Evolutionary conservation across 2,329 filamentous ascomycete genomes (phyloP).

Genomic region (Pestalotiopsis sp.): DNA sequence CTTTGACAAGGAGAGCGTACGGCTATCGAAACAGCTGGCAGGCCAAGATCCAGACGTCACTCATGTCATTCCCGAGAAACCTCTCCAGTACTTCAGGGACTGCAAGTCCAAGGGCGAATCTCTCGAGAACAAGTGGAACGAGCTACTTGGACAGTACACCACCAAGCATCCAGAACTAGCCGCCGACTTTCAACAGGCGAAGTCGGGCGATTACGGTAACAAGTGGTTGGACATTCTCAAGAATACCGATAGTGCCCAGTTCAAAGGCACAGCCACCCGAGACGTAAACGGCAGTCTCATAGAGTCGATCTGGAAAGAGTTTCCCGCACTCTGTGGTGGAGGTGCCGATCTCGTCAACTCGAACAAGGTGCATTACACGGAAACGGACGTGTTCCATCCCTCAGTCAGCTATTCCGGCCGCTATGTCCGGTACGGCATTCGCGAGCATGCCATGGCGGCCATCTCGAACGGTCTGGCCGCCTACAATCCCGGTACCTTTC

Average conservation of each 20-base stretch:
- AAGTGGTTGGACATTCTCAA: constrained; percentile 1
- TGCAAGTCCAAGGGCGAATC: not conserved
- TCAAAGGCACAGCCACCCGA: not conserved
- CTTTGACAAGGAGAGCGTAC: constrained; percentile 54
- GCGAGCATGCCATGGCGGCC: constrained; percentile 63
- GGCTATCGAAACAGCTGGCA: constrained; percentile 52
- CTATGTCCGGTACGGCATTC: constrained; percentile 54
- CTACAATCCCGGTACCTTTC: constrained; percentile 48
- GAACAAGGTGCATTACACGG: not conserved
- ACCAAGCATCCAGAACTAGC: not conserved
- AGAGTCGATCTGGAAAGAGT: not conserved
- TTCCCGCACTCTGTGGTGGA: not conserved
- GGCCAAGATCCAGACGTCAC: constrained; percentile 51
- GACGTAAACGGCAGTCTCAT: not conserved
- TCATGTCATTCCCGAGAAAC: constrained; percentile 43
- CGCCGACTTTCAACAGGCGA: not conserved
- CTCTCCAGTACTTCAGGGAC: not conserved
- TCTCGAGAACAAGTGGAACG: not conserved
- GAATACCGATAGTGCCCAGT: not conserved
- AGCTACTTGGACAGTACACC: not conserved
- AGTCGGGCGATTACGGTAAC: not conserved
- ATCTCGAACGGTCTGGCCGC: constrained; percentile 63
- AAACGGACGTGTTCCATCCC: constrained; percentile 18
- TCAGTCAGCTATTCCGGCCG: constrained; percentile 17
- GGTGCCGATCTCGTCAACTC: not conserved